A percentile compares a stretch with the other conserved stretches of the same genome.
Evolutionary conservation across 1,284 basidiomycete genomes (phyloP).

Genomic region (Heliocybe sulcata): DNA sequence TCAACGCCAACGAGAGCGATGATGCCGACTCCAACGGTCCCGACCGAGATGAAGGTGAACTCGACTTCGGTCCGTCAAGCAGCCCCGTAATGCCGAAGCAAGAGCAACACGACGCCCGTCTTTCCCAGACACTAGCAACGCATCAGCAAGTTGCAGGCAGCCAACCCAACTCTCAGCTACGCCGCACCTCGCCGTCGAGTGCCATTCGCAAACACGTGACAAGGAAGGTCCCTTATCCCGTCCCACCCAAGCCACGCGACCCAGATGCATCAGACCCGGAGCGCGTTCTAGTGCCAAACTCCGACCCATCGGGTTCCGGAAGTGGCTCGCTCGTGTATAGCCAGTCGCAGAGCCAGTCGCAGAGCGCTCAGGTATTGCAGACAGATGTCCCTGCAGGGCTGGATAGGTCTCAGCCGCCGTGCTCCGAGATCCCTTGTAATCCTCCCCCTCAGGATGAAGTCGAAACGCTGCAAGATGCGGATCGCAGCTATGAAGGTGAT

Average conservation of each 20-base stretch:
- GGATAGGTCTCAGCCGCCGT: conserved; percentile 17
- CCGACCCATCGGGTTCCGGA: conserved; percentile 33
- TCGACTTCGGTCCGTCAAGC: background rate
- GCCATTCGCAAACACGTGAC: background rate
- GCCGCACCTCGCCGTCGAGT: background rate
- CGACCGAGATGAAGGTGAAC: background rate
- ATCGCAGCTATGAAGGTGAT: background rate
- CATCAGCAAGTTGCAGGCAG: background rate
- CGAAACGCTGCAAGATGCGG: background rate
- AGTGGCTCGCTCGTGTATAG: conserved; percentile 6
- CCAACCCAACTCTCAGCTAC: background rate
- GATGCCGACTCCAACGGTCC: background rate
- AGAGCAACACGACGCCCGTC: no score
- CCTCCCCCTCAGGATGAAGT: no score
- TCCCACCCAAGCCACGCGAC: conserved; percentile 4
- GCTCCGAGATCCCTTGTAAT: conserved; percentile 16
- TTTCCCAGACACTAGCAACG: background rate
- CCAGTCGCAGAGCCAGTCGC: conserved; percentile 6
- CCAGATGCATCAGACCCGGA: conserved; percentile 22
- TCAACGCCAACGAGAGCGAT: background rate
- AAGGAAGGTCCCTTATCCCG: background rate
- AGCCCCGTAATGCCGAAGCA: no score
- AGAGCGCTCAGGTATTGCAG: background rate
- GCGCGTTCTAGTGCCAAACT: conserved; percentile 41
- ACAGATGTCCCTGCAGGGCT: background rate